Conservation (phyloP, 2,329 filamentous ascomycete genomes). For the Penicillium sp. region DNA sequence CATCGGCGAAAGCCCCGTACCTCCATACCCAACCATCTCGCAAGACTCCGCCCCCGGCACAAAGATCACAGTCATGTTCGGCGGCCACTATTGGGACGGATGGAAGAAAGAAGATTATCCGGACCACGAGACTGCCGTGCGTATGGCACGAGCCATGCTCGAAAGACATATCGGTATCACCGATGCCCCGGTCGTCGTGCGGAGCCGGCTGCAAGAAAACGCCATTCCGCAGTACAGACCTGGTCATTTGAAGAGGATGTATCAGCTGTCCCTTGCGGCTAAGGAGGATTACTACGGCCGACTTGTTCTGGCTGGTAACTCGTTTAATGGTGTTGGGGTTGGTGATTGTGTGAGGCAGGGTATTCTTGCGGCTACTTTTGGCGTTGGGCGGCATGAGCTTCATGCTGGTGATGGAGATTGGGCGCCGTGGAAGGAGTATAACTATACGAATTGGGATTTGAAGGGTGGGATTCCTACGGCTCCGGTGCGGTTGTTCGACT, state of each 20-base stretch:
- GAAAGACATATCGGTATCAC: slow-evolving; percentile 73
- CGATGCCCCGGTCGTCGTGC: slow-evolving; percentile 61
- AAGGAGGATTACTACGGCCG: slow-evolving; percentile 59
- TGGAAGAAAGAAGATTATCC: slow-evolving; percentile 60
- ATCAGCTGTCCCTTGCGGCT: slow-evolving; percentile 58
- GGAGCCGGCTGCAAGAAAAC: slow-evolving; percentile 63
- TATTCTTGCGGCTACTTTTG: slow-evolving; percentile 53
- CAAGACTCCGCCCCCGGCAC: slow-evolving; percentile 64
- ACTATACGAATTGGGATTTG: slow-evolving; percentile 30
- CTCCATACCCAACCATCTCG: background rate
- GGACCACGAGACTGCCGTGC: slow-evolving; percentile 64
- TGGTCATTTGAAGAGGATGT: slow-evolving; percentile 69
- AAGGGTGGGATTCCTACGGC: slow-evolving; percentile 35
- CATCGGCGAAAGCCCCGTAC: slow-evolving; percentile 45
- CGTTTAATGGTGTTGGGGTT: slow-evolving; percentile 54
- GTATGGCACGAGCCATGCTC: slow-evolving; percentile 70
- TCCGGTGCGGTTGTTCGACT: slow-evolving; percentile 25
- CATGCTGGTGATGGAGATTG: slow-evolving; percentile 4
- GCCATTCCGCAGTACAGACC: slow-evolving; percentile 92
- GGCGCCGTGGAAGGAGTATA: slow-evolving; percentile 25
- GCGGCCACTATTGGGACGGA: slow-evolving; percentile 86
- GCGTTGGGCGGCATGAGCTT: slow-evolving; percentile 39
- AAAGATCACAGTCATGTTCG: slow-evolving; percentile 91
- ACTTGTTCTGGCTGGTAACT: slow-evolving; percentile 64
- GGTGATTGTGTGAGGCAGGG: slow-evolving; percentile 60